Evolutionary conservation across 495 filamentous ascomycete genomes (phyloP).

Genomic region (Penicillium daleae): DNA sequence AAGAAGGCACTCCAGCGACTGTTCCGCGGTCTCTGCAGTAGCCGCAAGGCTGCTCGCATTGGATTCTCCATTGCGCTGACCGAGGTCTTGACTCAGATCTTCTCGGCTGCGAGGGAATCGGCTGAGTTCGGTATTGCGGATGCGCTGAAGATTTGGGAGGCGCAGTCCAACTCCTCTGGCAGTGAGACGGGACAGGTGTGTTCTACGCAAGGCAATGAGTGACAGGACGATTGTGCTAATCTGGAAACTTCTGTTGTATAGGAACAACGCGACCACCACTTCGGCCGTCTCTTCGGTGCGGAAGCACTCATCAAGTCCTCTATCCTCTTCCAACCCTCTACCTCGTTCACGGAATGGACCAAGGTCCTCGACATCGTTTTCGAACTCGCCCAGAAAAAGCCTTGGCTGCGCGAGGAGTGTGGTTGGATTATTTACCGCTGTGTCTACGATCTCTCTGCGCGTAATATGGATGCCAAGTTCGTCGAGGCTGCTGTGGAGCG

Average conservation of each 20-base stretch:
- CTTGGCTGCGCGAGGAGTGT: constrained; percentile 88
- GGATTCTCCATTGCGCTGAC: constrained; percentile 92
- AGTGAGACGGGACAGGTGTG: constrained; percentile 65
- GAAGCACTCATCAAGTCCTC: constrained; percentile 81
- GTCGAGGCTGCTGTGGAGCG: constrained; percentile 64
- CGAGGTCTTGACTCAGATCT: constrained; percentile 71
- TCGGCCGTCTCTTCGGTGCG: constrained; percentile 84
- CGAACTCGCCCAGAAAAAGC: constrained; percentile 64
- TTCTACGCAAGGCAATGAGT: background rate
- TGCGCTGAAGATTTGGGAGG: constrained; percentile 66
- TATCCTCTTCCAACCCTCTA: constrained; percentile 63
- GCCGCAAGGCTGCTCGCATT: constrained; percentile 82
- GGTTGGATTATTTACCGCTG: constrained; percentile 67
- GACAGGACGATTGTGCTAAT: constrained; percentile 20
- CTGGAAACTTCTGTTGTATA: constrained; percentile 38
- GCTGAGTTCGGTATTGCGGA: constrained; percentile 49
- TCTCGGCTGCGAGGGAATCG: constrained; percentile 30
- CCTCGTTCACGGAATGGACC: constrained; percentile 58
- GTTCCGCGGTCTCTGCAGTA: constrained; percentile 86
- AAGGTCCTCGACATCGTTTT: constrained; percentile 58
- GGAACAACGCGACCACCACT: constrained; percentile 82
- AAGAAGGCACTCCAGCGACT: constrained; percentile 60
- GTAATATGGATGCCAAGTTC: constrained; percentile 45
- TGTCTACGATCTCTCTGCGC: constrained; percentile 46
- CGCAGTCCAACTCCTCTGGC: constrained; percentile 66